A percentile compares a stretch with the other conserved stretches of the same genome.
phyloP scores from a whole-genome alignment of 768 basidiomycete genomes.

The Xanthoconium purpureum region DNA sequence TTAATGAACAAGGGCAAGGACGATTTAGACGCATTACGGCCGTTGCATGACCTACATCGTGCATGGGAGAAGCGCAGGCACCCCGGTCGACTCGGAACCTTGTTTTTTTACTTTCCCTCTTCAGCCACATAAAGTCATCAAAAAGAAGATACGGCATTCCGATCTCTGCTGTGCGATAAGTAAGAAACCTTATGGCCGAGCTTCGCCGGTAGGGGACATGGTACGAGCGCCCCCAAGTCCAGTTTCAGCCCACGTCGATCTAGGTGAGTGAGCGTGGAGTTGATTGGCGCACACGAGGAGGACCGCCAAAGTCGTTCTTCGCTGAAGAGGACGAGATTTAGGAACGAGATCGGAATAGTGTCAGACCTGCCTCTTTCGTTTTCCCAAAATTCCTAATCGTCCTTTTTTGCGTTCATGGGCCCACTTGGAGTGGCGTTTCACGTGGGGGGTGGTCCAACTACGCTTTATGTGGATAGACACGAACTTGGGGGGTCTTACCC shows the following conservation, averaged over 20 bases:
- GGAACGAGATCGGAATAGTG: conserved; percentile 11
- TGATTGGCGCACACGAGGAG: neutral
- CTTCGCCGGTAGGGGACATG: neutral
- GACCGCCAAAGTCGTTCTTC: neutral
- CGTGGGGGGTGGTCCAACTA: neutral
- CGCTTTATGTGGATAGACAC: neutral
- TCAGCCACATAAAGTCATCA: neutral
- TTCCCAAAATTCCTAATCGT: no score
- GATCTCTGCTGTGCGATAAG: conserved; percentile 3
- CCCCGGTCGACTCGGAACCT: conserved; percentile 29
- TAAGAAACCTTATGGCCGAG: neutral
- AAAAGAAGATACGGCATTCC: neutral
- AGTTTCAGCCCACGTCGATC: conserved; percentile 8
- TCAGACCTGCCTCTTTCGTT: no score
- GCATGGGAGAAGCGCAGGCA: conserved; percentile 21
- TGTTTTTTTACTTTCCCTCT: conserved; percentile 13
- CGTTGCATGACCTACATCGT: conserved; percentile 8
- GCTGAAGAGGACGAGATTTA: conserved; percentile 9
- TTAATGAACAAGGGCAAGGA: conserved; percentile 19
- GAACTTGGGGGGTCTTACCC: neutral
- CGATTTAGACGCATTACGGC: conserved; percentile 21
- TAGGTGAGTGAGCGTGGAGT: neutral
- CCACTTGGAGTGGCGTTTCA: neutral
- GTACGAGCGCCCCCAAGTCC: neutral
- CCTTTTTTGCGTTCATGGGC: no score